Conservation (phyloP, 129 eudicot species). For the Helichrysum umbraculigerum region DNA sequence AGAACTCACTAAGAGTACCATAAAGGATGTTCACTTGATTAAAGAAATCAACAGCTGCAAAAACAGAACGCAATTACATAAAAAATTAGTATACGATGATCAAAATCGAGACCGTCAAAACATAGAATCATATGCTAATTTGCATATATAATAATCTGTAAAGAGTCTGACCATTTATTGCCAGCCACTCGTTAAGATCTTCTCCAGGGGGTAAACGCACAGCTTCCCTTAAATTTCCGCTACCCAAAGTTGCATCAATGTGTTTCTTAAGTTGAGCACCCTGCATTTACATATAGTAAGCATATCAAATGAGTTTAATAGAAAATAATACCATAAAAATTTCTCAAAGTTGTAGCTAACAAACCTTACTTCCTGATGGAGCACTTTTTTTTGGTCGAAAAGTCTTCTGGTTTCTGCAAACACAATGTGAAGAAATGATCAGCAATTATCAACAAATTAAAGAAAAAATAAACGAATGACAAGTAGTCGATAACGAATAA, state of each 20-base stretch:
- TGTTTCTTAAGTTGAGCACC: slow-evolving; percentile 67
- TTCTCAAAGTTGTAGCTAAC: slow-evolving; percentile 14
- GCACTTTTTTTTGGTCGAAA: slow-evolving; percentile 71
- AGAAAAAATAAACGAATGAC: background rate
- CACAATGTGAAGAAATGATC: slow-evolving; percentile 18
- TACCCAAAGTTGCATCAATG: slow-evolving; percentile 72
- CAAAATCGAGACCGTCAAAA: background rate
- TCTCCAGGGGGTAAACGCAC: slow-evolving; percentile 74
- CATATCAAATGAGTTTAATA: slow-evolving; percentile 20
- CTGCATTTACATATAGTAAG: slow-evolving; percentile 29
- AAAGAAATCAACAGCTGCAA: slow-evolving; percentile 70
- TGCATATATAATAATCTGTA: background rate
- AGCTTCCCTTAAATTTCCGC: slow-evolving; percentile 70
- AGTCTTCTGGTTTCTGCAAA: slow-evolving; percentile 64
- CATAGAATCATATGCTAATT: slow-evolving; percentile 1
- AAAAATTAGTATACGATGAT: background rate
- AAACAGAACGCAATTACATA: slow-evolving; percentile 13
- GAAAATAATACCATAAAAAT: background rate
- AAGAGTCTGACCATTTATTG: slow-evolving; percentile 50
- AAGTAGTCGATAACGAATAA: background rate
- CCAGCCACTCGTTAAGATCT: slow-evolving; percentile 70
- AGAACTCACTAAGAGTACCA: slow-evolving; percentile 66
- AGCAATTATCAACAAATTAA: background rate
- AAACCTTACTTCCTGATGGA: slow-evolving; percentile 69
- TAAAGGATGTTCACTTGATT: slow-evolving; percentile 70